Conservation (phyloP, 2,329 filamentous ascomycete genomes). For the Hypoxylon sp. region DNA sequence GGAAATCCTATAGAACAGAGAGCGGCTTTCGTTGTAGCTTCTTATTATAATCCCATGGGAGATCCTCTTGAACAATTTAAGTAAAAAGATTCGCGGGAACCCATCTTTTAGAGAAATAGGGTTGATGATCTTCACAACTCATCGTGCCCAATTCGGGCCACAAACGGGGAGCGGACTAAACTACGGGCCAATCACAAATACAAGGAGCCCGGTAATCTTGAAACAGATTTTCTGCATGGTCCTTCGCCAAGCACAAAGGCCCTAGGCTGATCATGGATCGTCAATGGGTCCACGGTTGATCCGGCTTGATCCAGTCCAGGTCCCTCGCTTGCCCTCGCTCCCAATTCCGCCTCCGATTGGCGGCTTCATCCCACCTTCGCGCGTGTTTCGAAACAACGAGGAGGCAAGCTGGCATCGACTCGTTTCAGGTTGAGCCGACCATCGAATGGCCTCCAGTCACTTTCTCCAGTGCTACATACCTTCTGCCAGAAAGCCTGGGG, state of each 20-base stretch:
- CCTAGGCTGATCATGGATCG: conserved; percentile 42
- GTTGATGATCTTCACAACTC: conserved; percentile 25
- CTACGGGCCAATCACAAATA: conserved; percentile 36
- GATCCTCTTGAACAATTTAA: conserved; percentile 1
- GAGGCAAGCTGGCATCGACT: conserved; percentile 46
- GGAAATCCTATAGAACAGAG: conserved; percentile 10
- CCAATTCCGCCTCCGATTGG: conserved; percentile 36
- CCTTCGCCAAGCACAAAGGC: conserved; percentile 37
- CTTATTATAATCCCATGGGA: conserved; percentile 1
- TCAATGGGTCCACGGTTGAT: conserved; percentile 41
- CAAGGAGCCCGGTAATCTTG: conserved; percentile 40
- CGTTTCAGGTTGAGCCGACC: conserved; percentile 51
- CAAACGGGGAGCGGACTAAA: conserved; percentile 25
- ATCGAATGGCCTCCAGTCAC: conserved; percentile 40
- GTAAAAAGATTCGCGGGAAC: conserved; percentile 6
- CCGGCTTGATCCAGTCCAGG: conserved; percentile 37
- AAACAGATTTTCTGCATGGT: conserved; percentile 45
- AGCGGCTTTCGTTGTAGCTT: neutral
- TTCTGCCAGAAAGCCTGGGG: conserved; percentile 31
- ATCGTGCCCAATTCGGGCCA: conserved; percentile 25
- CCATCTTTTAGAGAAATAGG: conserved; percentile 9
- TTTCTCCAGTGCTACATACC: conserved; percentile 28
- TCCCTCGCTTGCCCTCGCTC: conserved; percentile 32
- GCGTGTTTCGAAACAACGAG: conserved; percentile 52
- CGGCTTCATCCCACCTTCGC: conserved; percentile 43